Conservation (phyloP, 768 basidiomycete genomes). For the Kwoniella sp. region DNA sequence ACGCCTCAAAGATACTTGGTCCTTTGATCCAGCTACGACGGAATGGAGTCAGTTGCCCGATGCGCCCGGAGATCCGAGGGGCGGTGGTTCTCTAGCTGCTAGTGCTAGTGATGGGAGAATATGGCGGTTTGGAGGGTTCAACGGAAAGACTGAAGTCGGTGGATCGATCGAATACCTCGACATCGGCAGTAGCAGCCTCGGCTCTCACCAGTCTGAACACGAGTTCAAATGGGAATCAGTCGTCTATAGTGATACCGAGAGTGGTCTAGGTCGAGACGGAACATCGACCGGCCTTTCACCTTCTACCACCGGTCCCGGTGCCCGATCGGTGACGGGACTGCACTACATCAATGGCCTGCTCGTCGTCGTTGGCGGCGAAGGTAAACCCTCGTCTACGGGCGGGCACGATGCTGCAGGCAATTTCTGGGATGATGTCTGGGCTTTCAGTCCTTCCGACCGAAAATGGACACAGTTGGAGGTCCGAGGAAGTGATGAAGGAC, state of each 20-base stretch:
- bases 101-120: slow-evolving; percentile 2
- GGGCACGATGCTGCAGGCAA: slow-evolving; percentile 42
- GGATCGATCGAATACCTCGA: slow-evolving; percentile 27
- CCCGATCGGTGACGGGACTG: slow-evolving; percentile 30
- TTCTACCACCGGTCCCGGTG: slow-evolving; percentile 15
- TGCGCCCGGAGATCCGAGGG: slow-evolving; percentile 12
- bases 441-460: slow-evolving; percentile 13
- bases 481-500: neutral
- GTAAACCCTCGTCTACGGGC: slow-evolving; percentile 36
- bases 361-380: slow-evolving; percentile 33
- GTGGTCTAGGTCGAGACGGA: slow-evolving; percentile 14
- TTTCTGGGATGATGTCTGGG: slow-evolving; percentile 40
- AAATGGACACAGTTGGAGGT: slow-evolving; percentile 14
- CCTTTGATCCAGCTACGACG: slow-evolving; percentile 23
- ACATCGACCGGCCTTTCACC: neutral
- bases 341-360: slow-evolving; percentile 18
- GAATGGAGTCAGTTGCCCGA: slow-evolving; percentile 3
- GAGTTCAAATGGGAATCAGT: slow-evolving; percentile 9
- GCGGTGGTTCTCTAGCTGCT: slow-evolving; percentile 8
- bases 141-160: slow-evolving; percentile 38
- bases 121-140: slow-evolving; percentile 39
- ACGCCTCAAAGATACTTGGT: slow-evolving; percentile 31
- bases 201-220: neutral
- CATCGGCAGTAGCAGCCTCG: neutral
- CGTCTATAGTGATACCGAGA: slow-evolving; percentile 4